Percentiles rank a stretch among this genome's conserved stretches.
Conservation (phyloP, 192 early-diverging fungal genomes). For the Entophlyctis helioformis region DNA sequence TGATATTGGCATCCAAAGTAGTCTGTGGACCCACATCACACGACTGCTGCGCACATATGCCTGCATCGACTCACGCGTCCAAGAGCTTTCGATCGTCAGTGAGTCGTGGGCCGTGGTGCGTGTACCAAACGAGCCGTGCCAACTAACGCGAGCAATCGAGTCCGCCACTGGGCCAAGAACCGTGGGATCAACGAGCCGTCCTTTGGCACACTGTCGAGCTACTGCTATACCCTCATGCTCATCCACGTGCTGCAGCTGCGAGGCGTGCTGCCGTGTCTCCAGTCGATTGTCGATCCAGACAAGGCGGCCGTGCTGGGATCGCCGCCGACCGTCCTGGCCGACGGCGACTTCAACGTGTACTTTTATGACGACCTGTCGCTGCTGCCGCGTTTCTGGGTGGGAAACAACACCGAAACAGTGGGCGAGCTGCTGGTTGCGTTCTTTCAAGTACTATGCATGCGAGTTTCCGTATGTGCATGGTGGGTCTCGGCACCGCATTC, state of each 20-base stretch:
- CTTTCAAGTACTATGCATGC: constrained; percentile 19
- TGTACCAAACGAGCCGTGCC: constrained; percentile 25
- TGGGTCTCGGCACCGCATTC: too few species aligned
- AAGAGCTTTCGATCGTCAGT: constrained; percentile 14
- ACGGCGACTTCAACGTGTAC: constrained; percentile 11
- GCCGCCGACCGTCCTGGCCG: neutral
- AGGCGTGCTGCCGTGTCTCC: constrained; percentile 20
- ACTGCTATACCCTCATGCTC: constrained; percentile 26
- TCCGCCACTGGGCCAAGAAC: constrained; percentile 24
- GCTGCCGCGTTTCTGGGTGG: constrained; percentile 4
- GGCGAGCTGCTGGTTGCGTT: constrained; percentile 22
- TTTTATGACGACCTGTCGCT: constrained; percentile 12
- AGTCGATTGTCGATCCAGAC: constrained; percentile 5
- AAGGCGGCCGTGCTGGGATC: neutral
- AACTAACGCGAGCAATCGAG: too few species aligned
- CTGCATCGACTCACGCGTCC: constrained; percentile 11
- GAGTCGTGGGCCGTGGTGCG: constrained; percentile 22
- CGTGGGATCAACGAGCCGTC: constrained; percentile 24
- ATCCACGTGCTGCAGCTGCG: constrained; percentile 24
- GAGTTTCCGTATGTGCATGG: constrained; percentile 23
- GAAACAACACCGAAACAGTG: constrained; percentile 11
- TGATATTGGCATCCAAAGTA: constrained; percentile 16
- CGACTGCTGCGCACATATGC: constrained; percentile 18
- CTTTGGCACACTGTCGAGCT: constrained; percentile 20
- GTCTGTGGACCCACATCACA: constrained; percentile 15